Conservation (phyloP, 2,329 filamentous ascomycete species). For the Macrophomina pseudophaseolina region DNA sequence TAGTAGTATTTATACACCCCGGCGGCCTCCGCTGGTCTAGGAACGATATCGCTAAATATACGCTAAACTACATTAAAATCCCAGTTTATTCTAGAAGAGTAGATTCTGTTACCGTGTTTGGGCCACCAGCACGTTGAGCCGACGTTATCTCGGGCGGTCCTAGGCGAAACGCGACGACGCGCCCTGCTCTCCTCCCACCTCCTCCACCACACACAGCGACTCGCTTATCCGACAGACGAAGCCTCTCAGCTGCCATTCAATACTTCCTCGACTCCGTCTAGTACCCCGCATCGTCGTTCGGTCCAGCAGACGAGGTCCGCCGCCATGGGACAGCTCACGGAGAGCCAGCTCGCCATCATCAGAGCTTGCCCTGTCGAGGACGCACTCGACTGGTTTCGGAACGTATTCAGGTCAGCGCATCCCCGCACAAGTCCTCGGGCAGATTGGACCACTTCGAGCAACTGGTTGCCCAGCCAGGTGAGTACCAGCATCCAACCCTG, state of each 20-base stretch:
- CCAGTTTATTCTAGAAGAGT: too few species aligned
- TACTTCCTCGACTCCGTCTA: neutral
- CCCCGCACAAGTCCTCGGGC: neutral
- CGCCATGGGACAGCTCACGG: conserved; percentile 8
- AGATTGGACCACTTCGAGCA: neutral
- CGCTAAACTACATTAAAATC: too few species aligned
- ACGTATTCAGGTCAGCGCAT: neutral
- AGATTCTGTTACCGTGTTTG: too few species aligned
- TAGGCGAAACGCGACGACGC: too few species aligned
- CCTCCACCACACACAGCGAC: too few species aligned
- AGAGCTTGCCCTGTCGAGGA: neutral
- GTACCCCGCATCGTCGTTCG: neutral
- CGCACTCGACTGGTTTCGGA: neutral
- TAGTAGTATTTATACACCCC: too few species aligned
- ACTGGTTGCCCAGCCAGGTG: neutral
- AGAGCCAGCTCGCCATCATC: conserved; percentile 9
- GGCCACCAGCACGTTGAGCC: too few species aligned
- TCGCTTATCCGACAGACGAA: too few species aligned
- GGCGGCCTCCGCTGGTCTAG: too few species aligned
- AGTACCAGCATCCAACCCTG: neutral
- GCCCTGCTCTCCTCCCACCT: too few species aligned
- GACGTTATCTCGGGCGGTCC: too few species aligned
- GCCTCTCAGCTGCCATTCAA: neutral
- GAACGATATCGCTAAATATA: too few species aligned
- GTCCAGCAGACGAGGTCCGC: neutral